These are phyloP conservation scores for Penicillium paradoxum DNA, from an alignment of 495 filamentous ascomycete species.

Conservation along the genomic window DNA sequence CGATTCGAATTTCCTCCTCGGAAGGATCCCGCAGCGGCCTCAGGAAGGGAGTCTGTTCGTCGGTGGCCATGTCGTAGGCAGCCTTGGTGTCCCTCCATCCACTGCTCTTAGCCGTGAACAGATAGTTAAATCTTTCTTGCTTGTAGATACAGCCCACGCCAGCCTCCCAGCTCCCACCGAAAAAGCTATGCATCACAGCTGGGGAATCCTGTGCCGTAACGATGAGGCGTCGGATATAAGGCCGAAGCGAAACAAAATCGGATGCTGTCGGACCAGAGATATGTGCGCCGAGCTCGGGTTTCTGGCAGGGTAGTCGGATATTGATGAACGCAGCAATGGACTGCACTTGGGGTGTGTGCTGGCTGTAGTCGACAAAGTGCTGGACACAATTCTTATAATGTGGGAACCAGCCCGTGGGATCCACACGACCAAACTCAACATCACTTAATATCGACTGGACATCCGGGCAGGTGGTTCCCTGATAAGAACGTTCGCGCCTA, in stretches of 20 bases:
- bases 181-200: conserved; percentile 75
- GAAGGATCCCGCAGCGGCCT: conserved; percentile 66
- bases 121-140: conserved; percentile 83
- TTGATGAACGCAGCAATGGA: conserved; percentile 89
- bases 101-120: conserved; percentile 93
- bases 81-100: conserved; percentile 82
- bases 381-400: conserved; percentile 79
- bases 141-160: conserved; percentile 78
- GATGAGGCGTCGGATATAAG: conserved; percentile 86
- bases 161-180: conserved; percentile 75
- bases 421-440: conserved; percentile 42
- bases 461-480: conserved; percentile 12
- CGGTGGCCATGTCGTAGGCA: conserved; percentile 75
- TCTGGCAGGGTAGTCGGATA: conserved; percentile 53
- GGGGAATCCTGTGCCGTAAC: conserved; percentile 82
- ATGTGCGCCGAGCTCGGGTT: conserved; percentile 15
- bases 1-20: conserved; percentile 73
- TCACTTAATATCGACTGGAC: conserved; percentile 12
- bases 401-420: conserved; percentile 87
- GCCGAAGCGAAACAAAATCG: conserved; percentile 62
- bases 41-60: conserved; percentile 80
- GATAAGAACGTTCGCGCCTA: conserved; percentile 17
- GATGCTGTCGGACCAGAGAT: conserved; percentile 8
- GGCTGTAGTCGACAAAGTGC: conserved; percentile 83
- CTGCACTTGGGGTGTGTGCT: conserved; percentile 73